A percentile compares a stretch with the other conserved stretches of the same genome.
Conservation (phyloP, 345 rosid genomes). For the Eucalyptus cloeziana region DNA sequence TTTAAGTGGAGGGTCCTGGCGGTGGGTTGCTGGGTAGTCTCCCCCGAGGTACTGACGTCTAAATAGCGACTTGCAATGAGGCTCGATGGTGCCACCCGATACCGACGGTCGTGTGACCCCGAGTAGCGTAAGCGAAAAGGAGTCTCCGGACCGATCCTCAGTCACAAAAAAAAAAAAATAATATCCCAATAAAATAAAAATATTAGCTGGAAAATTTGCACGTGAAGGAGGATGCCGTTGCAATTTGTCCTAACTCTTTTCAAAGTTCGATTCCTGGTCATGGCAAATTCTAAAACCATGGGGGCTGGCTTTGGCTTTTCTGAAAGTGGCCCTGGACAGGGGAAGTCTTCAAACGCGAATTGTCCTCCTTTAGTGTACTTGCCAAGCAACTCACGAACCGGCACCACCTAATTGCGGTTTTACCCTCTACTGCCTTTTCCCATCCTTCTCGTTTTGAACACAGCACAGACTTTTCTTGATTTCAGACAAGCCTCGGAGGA, state of each 20-base stretch:
- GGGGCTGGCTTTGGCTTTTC: background rate
- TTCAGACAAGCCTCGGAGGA: background rate
- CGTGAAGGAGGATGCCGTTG: background rate
- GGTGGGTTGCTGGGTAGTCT: no score
- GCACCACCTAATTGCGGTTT: background rate
- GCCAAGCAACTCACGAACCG: background rate
- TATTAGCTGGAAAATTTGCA: background rate
- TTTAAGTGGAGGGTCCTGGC: no score
- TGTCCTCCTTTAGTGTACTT: background rate
- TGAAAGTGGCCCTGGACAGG: background rate
- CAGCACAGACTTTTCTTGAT: background rate
- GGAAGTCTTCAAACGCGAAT: background rate
- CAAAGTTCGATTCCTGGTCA: background rate
- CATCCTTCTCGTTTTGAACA: background rate
- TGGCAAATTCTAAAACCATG: background rate
- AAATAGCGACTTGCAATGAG: no score
- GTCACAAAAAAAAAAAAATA: no score
- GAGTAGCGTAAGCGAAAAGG: no score
- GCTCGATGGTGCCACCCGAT: no score
- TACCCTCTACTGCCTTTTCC: background rate
- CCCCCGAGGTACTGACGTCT: no score
- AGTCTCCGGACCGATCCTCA: no score
- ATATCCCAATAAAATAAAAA: background rate
- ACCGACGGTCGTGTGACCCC: no score
- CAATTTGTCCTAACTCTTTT: background rate